These are phyloP conservation scores for Groenewaldozyma salmanticensis DNA, from an alignment of 805 yeast species.

Conservation along the genomic window DNA sequence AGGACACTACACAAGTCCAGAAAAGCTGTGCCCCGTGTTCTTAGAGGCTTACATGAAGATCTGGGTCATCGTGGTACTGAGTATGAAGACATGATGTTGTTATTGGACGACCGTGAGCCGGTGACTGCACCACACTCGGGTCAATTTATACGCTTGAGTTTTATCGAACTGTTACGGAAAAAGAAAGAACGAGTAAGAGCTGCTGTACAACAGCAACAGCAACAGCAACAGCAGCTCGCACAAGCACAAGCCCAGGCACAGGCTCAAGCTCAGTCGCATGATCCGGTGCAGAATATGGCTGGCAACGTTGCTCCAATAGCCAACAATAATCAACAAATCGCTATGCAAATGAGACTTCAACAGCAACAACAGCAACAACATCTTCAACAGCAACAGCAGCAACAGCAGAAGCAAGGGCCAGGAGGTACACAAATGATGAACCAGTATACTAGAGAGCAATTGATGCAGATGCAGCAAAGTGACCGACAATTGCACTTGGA, in stretches of 20 bases:
- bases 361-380: slow-evolving; percentile 5
- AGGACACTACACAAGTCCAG: slow-evolving; percentile 18
- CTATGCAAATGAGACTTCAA: slow-evolving; percentile 6
- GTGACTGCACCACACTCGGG: slow-evolving; percentile 30
- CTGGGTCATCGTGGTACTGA: slow-evolving; percentile 61
- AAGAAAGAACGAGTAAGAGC: slow-evolving; percentile 48
- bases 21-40: slow-evolving; percentile 27
- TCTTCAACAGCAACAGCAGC: slow-evolving; percentile 10
- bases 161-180: slow-evolving; percentile 77
- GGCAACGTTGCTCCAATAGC: slow-evolving; percentile 1
- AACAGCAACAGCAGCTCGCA: slow-evolving; percentile 12
- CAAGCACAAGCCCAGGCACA: slow-evolving; percentile 8
- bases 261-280: slow-evolving; percentile 9
- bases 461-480: too few relatives aligned
- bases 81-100: slow-evolving; percentile 83
- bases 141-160: slow-evolving; percentile 79
- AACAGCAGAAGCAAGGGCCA: too few relatives aligned
- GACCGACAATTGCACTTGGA: too few relatives aligned
- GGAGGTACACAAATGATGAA: too few relatives aligned
- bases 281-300: slow-evolving; percentile 2
- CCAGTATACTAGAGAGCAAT: too few relatives aligned
- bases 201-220: slow-evolving; percentile 16
- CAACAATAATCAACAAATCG: slow-evolving; percentile 6
- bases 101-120: slow-evolving; percentile 40
- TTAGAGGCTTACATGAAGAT: slow-evolving; percentile 55